Evolutionary conservation across 768 basidiomycete genomes (phyloP), one percentile per base, ranked within the genome.

Genomic region (Phanerochaete carnosa): DNA sequence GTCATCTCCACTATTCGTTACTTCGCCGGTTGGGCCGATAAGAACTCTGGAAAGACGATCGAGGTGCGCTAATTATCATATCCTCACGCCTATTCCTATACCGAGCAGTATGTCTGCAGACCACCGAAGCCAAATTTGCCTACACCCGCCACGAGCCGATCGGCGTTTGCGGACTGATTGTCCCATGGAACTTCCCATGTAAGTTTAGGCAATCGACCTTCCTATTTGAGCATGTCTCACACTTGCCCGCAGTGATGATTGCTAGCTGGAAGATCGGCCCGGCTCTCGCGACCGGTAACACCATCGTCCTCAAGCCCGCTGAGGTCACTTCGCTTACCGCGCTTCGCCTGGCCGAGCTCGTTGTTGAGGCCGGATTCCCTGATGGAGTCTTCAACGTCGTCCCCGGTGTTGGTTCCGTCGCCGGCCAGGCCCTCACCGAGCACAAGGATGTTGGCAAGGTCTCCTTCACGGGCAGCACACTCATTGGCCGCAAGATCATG

Each of bases 1-100:
- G 72, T 80, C 0, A 76, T 86, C 57, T 74, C 71, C n/a, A 75
- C 76, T 29, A 70, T 93, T 64, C 78, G 83, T 29, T 95, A 95
- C 75, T 97, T 89, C 66, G 92, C 86, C 45, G 94, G 94, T 16
- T 91, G 91, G 87, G 90, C 93, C 22, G 94, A 95, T 77, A 95
- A 95, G 76, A 74, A 79, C 55, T 67, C 70, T 19, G 82, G 81
- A 5, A 78, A 68, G 63, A 60, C 75, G n/a, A 76, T 80, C 59
- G 74, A 87, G 61, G 61, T 58, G 23, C 19, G 52, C 11, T 19
- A 33, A 12, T 8, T 19, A 19, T 23, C 16, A 32, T 30, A n/a
- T 11, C 15, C 19, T 6, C 6, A 13, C 7, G 4, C 9, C 2
- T 16, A 16, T 29, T 16, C 22, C 1, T 13, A 5, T 25, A 23